Evolutionary conservation across 164 flowering plant genomes (phyloP), one percentile per base, ranked within the genome.

Genomic region (Annona squamosa): DNA sequence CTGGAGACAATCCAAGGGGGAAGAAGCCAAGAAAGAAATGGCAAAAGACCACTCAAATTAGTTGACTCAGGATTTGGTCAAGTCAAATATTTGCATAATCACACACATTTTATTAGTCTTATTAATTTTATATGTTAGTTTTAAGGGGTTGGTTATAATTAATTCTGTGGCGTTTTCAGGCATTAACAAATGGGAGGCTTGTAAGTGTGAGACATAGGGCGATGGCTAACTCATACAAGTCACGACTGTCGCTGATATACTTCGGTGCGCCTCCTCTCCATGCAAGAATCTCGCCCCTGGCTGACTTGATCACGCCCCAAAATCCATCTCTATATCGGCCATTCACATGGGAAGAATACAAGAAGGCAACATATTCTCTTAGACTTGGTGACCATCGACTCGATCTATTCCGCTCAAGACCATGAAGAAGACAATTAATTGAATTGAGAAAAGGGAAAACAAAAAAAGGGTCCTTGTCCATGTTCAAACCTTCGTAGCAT

Each of bases 321-420:
- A 77, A 74, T 0, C 90, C 93, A 1, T 72, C 73, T 19, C 79
- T 74, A 4, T 91, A 88, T 67, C 86, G 79, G 76, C 81, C 89
- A 6, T 92, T 92, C 80, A 87, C 92, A 16, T 93, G 98, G 98
- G 72, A 71, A 1, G 93, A 93, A 46, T 91, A 74, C 87, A 93
- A 91, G 84, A 81, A 80, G 69, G 84, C 89, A 3, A 77, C 82
- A 0, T 93, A 88, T 65, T 82, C 90, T 46, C 79, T 81, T 3
- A 81, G 87, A 0, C 63, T 93, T 18, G 90, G 84, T 0, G 87
- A 85, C 19, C 44, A 45, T 52, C 87, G 94, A 13, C 88, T 92
- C 9, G 82, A 89, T 46, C 81, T 78, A 64, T 89, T 91, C 85
- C 81, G 65, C 78, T 46, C 59, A 3, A 37, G 63, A 42, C 59